A percentile compares a stretch with the other conserved stretches of the same genome.
phyloP scores from a whole-genome alignment of 2,329 filamentous ascomycete genomes.

The Juglanconis oblonga region DNA sequence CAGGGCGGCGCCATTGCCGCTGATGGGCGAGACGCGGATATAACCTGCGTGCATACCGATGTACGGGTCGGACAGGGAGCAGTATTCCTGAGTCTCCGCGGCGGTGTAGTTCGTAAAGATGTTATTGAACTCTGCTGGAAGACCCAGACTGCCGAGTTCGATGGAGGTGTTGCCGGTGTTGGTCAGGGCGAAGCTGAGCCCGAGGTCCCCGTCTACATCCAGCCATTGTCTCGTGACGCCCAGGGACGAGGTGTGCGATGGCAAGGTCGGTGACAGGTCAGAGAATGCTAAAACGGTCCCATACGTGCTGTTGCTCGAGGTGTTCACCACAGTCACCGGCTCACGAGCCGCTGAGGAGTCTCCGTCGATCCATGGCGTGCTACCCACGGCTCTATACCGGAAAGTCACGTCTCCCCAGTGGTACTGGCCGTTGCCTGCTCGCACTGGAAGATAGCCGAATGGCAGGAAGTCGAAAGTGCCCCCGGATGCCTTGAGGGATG shows the following conservation, averaged over 20 bases:
- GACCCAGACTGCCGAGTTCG: conserved; percentile 55
- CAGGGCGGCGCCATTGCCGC: conserved; percentile 50
- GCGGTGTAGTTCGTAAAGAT: conserved; percentile 53
- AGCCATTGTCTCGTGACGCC: conserved; percentile 52
- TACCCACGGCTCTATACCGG: conserved; percentile 44
- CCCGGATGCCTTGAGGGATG: conserved; percentile 40
- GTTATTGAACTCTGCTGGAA: conserved; percentile 61
- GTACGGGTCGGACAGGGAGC: conserved; percentile 57
- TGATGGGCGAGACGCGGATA: conserved; percentile 49
- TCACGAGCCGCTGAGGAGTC: conserved; percentile 43
- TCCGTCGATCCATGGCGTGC: conserved; percentile 40
- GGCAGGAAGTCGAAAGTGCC: conserved; percentile 54
- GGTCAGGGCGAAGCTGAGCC: conserved; percentile 47
- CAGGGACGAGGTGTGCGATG: conserved; percentile 31
- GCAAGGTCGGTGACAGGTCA: conserved; percentile 39
- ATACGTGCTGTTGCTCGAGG: conserved; percentile 20
- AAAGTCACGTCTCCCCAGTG: conserved; percentile 58
- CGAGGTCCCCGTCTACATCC: conserved; percentile 44
- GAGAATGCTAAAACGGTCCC: conserved; percentile 34
- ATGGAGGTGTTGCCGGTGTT: conserved; percentile 40
- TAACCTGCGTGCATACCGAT: conserved; percentile 59
- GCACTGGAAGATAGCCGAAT: conserved; percentile 43
- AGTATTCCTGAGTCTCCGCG: conserved; percentile 45
- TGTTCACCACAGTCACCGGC: conserved; percentile 30
- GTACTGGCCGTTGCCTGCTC: conserved; percentile 51